Conservation (phyloP, 2,329 filamentous ascomycete genomes). For the Exophiala oligosperma region DNA sequence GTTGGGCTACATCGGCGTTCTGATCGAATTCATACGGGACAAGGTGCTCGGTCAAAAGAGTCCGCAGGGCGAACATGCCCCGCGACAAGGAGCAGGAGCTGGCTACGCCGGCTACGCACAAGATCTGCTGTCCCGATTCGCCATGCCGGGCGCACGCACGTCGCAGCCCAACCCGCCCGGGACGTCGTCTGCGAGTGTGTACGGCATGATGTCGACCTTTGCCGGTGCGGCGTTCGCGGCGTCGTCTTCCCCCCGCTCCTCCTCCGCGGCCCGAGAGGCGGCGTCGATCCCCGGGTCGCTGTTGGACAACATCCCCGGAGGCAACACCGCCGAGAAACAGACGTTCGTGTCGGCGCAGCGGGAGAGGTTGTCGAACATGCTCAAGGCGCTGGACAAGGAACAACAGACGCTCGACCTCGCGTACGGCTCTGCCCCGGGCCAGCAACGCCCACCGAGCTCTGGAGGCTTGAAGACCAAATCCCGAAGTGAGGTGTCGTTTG, state of each 20-base stretch:
- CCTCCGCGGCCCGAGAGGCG: constrained; percentile 20
- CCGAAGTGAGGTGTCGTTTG: constrained; percentile 84
- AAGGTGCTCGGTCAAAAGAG: constrained; percentile 77
- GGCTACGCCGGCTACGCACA: constrained; percentile 66
- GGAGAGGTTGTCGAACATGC: constrained; percentile 71
- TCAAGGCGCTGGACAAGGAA: constrained; percentile 78
- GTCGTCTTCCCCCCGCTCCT: constrained; percentile 13
- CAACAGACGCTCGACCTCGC: constrained; percentile 60
- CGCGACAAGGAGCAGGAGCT: constrained; percentile 15
- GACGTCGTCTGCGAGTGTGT: constrained; percentile 64
- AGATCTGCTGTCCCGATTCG: constrained; percentile 80
- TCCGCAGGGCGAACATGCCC: constrained; percentile 44
- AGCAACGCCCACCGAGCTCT: constrained; percentile 26
- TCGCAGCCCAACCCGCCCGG: constrained; percentile 38
- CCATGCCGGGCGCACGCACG: constrained; percentile 69
- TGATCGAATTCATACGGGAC: constrained; percentile 70
- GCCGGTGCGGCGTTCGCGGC: constrained; percentile 56
- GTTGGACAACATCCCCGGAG: constrained; percentile 65
- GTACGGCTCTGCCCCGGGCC: constrained; percentile 37
- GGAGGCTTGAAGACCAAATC: constrained; percentile 56
- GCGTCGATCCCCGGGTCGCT: constrained; percentile 51
- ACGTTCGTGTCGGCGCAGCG: constrained; percentile 76
- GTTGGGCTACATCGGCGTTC: constrained; percentile 70
- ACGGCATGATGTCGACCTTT: constrained; percentile 73
- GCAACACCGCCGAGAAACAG: constrained; percentile 62